Base-by-base conservation (phyloP, 2,329 filamentous ascomycete species). In the Monosporascus sp. region DNA sequence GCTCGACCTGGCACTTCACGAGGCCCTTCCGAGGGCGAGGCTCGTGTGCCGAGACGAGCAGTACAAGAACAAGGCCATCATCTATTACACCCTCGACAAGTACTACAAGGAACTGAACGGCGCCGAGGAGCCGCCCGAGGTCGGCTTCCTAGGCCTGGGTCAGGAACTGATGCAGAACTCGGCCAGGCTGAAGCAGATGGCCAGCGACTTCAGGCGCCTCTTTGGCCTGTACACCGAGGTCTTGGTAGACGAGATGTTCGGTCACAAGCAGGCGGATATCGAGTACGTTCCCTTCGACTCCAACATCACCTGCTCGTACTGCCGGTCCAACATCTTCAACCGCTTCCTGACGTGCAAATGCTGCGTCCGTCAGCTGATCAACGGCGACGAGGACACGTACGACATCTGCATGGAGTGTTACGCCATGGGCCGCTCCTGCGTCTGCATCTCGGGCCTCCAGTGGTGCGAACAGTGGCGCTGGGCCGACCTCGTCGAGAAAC, bases 401-500 rank as follows among this genome's bases (percentile, higher is more conserved):
- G 94, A 99, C 68, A 80, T 99, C 22, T 99, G 94, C 66, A 92
- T 99, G 89, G 94, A 99, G 62, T 99, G 94, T 67, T 99, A 96
- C 66, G 88, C 86, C n/a, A 96, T 97, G 88, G 94, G 94, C 22
- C 84, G 94, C 50, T 96, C 92, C 46, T 99, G 94, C 67, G 84
- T 82, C 3, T 99, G 94, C 65, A 81, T 96, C 49, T 96, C 92
- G 3, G 85, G 85, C 11, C 80, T 96, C 11, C 84, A 82, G 56
- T 99, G 93, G 92, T 91, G 90, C 49, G 92, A 99, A 67, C 94
- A 97, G 67, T 97, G 92, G 80, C 76, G 82, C 14, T 97, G 92
- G 92, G 79, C 84, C 43, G 84, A 91, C 16, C 76, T 99, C 11
- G 77, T 84, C 0, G 77, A 84, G 49, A 87, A 88, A 55, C 91